phyloP scores from a whole-genome alignment of 208 protist genomes.

The Angomonas desouzai region DNA sequence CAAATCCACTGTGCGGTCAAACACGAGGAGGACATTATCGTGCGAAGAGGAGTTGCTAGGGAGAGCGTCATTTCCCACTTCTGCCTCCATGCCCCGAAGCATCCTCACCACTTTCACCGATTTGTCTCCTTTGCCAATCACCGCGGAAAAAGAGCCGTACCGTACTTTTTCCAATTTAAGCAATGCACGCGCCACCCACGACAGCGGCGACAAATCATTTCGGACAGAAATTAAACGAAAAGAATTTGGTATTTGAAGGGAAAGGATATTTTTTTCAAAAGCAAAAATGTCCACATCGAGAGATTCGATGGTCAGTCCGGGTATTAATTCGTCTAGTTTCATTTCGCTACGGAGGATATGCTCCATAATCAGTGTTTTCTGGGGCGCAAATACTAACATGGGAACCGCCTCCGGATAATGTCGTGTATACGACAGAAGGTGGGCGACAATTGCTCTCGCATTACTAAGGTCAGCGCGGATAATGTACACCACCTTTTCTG shows the following conservation, averaged over 20 bases:
- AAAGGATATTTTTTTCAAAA: constrained; percentile 66
- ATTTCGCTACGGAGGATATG: constrained; percentile 71
- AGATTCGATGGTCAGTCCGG: constrained; percentile 41
- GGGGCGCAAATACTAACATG: constrained; percentile 55
- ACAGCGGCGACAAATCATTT: constrained; percentile 59
- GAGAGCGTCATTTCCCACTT: constrained; percentile 62
- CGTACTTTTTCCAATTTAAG: constrained; percentile 81
- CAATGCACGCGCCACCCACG: constrained; percentile 69
- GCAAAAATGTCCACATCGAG: constrained; percentile 81
- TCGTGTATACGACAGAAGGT: constrained; percentile 56
- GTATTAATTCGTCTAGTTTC: constrained; percentile 53
- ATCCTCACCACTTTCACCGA: constrained; percentile 62
- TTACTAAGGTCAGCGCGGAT: constrained; percentile 38
- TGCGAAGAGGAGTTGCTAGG: constrained; percentile 36
- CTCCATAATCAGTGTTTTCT: constrained; percentile 68
- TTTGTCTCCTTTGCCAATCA: constrained; percentile 56
- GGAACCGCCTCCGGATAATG: constrained; percentile 32
- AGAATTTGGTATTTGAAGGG: constrained; percentile 59
- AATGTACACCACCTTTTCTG: constrained; percentile 32
- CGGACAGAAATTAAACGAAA: constrained; percentile 76
- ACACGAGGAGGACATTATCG: constrained; percentile 67
- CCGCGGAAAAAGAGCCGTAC: constrained; percentile 51
- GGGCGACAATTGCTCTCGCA: constrained; percentile 36
- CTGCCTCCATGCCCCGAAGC: constrained; percentile 60
- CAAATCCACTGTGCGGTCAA: constrained; percentile 80